phyloP scores from a whole-genome alignment of 1,139 yeast genomes.

The Yamadazyma sp. region DNA sequence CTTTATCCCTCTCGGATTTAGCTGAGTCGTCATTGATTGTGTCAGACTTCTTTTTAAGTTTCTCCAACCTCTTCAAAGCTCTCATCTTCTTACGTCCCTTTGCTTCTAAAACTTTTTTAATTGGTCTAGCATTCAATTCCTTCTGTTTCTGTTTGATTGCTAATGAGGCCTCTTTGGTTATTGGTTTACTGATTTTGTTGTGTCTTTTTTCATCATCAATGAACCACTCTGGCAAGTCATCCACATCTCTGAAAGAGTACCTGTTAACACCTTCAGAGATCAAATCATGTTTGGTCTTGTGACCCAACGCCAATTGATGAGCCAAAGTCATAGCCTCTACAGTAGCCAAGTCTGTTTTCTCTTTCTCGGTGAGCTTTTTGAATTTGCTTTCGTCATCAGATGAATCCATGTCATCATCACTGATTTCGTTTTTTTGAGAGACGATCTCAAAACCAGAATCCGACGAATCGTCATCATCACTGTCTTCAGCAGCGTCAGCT shows the following conservation, averaged over 20 bases:
- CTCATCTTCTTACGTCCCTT: slow-evolving; percentile 96
- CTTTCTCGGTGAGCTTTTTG: slow-evolving; percentile 46
- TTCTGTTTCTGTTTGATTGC: slow-evolving; percentile 88
- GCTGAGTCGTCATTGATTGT: slow-evolving; percentile 83
- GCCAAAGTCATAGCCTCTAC: slow-evolving; percentile 98
- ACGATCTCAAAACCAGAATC: slow-evolving; percentile 54
- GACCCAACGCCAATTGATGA: slow-evolving; percentile 90
- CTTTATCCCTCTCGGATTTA: slow-evolving; percentile 89
- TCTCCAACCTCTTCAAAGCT: slow-evolving; percentile 84
- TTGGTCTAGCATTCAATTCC: slow-evolving; percentile 94
- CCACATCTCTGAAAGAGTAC: slow-evolving; percentile 87
- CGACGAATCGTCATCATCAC: slow-evolving; percentile 27
- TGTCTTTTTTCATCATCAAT: slow-evolving; percentile 87
- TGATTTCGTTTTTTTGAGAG: slow-evolving; percentile 28
- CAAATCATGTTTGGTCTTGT: slow-evolving; percentile 77
- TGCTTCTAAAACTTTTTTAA: slow-evolving; percentile 96
- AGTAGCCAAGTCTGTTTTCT: slow-evolving; percentile 79
- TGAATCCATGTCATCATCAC: slow-evolving; percentile 39
- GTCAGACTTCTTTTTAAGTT: slow-evolving; percentile 91
- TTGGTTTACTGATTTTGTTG: slow-evolving; percentile 83
- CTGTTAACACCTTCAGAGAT: slow-evolving; percentile 90
- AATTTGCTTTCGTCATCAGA: slow-evolving; percentile 40
- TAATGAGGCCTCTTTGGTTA: slow-evolving; percentile 93
- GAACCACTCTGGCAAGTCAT: slow-evolving; percentile 94
- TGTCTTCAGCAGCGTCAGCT: slow-evolving; percentile 22